These are phyloP conservation scores for Xylaria telfairii DNA, from an alignment of 495 filamentous ascomycete species.

Conservation along the genomic window DNA sequence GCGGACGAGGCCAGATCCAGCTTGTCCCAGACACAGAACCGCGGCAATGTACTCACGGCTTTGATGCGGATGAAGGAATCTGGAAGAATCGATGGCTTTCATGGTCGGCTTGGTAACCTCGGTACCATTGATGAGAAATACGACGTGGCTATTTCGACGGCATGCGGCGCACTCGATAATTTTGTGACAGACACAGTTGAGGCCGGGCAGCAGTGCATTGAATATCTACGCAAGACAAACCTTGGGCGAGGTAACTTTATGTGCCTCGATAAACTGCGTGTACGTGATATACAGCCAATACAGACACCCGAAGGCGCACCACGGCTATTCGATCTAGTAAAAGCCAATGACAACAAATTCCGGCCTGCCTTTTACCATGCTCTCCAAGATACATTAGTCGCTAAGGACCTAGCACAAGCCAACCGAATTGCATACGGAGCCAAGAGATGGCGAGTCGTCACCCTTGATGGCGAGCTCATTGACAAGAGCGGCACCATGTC, in stretches of 20 bases:
- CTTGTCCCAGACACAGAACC: constrained; percentile 85
- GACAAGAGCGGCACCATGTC: constrained; percentile 98
- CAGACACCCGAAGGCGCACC: constrained; percentile 92
- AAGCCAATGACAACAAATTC: constrained; percentile 84
- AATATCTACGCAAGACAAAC: constrained; percentile 96
- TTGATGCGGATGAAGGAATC: constrained; percentile 96
- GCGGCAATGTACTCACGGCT: constrained; percentile 88
- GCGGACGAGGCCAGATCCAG: constrained; percentile 94
- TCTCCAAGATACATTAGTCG: constrained; percentile 91
- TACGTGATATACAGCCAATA: constrained; percentile 75
- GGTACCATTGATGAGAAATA: constrained; percentile 95
- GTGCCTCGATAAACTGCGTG: constrained; percentile 83
- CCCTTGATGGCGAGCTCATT: constrained; percentile 91
- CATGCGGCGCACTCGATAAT: constrained; percentile 88
- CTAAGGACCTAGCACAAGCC: constrained; percentile 88
- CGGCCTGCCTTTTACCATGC: constrained; percentile 93
- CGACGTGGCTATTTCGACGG: constrained; percentile 95
- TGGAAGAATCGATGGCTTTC: constrained; percentile 94
- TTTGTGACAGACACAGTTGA: constrained; percentile 96
- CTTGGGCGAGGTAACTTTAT: constrained; percentile 98
- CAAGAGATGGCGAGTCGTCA: constrained; percentile 93
- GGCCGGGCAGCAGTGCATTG: constrained; percentile 94
- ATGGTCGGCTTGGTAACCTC: constrained; percentile 92
- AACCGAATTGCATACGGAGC: constrained; percentile 96
- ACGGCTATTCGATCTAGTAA: constrained; percentile 90